phyloP scores from a whole-genome alignment of 768 basidiomycete species.

The Omphalotus guepiniiformis region DNA sequence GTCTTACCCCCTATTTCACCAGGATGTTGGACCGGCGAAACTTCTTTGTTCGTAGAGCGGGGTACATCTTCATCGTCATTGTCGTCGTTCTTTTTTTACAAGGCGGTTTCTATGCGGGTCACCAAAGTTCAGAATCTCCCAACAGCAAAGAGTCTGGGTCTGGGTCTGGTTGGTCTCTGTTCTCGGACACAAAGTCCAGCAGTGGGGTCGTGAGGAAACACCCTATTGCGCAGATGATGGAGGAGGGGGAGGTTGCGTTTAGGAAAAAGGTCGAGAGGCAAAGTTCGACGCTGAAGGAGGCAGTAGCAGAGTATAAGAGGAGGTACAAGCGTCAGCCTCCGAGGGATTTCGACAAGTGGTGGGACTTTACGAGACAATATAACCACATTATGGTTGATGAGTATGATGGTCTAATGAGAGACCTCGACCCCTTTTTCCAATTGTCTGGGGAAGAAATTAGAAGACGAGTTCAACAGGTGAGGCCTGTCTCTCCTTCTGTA shows the following conservation, averaged over 20 bases:
- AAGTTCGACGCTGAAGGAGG: slow-evolving; percentile 73
- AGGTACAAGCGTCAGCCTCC: slow-evolving; percentile 82
- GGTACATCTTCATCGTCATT: too few species aligned
- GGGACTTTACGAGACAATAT: slow-evolving; percentile 69
- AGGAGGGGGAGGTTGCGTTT: slow-evolving; percentile 75
- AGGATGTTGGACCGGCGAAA: too few species aligned
- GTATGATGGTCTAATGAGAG: slow-evolving; percentile 74
- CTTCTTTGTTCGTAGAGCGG: too few species aligned
- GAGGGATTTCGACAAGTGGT: slow-evolving; percentile 90
- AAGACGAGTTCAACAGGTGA: slow-evolving; percentile 54
- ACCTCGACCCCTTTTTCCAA: slow-evolving; percentile 83
- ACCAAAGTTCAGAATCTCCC: too few species aligned
- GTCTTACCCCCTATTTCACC: too few species aligned
- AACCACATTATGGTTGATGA: slow-evolving; percentile 83
- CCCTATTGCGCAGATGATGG: slow-evolving; percentile 83
- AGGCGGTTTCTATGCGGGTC: too few species aligned
- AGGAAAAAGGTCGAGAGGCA: slow-evolving; percentile 63
- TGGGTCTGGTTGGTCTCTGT: too few species aligned
- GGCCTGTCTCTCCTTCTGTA: slow-evolving; percentile 12
- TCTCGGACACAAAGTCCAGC: too few species aligned
- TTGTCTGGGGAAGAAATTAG: slow-evolving; percentile 71
- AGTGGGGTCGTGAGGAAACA: too few species aligned
- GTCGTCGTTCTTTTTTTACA: too few species aligned
- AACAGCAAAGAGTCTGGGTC: too few species aligned
- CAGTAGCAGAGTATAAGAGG: slow-evolving; percentile 76